Base-by-base conservation (phyloP, 2,329 filamentous ascomycete species). In the Pseudogymnoascus sp. region DNA sequence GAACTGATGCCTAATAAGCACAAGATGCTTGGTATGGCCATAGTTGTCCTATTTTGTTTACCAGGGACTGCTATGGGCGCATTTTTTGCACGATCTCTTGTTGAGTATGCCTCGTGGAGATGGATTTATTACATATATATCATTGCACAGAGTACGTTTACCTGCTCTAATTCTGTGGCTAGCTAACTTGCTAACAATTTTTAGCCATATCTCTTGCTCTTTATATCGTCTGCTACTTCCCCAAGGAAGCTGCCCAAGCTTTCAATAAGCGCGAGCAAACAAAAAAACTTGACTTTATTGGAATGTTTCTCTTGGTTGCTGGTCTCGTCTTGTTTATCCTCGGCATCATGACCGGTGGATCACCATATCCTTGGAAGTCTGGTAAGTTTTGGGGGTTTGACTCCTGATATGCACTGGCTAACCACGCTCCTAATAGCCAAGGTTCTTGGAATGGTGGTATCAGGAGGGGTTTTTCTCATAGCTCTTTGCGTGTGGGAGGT, bases 41-140 rank as follows among this genome's bases (percentile, higher is more conserved):
- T 42, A 21, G 25, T 37, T 11, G 34, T 61, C 28, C 11, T 63
- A 8, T 37, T 56, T 14, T 75, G 73, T 37, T 73, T 74, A 1
- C 56, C 46, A 16, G 18, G 37, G 21, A 61, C 62, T 61, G 56
- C 53, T 1, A 60, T 63, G 23, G 62, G 62, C n/a, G 16, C 61
- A 10, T 38, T 56, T 37, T 16, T 62, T 8, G 73, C 74, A 38
- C 71, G 72, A 1, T 71, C 71, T 14, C 72, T 78, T 16, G 70
- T 77, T 56, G 66, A 71, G 59, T 69, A 71, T 59, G 70, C 72
- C 1, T 70, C 66, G 8, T 34, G 69, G 28, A 59, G 66, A 64
- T 78, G 75, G 73, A 75, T 74, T 56, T 78, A 75, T 67, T 76
- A 77, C 67, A 73, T 78, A 66, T 76, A 76, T 64, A 76, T 78